Evolutionary conservation across 345 rosid species (phyloP).

Genomic region (Aethionema arabicum): DNA sequence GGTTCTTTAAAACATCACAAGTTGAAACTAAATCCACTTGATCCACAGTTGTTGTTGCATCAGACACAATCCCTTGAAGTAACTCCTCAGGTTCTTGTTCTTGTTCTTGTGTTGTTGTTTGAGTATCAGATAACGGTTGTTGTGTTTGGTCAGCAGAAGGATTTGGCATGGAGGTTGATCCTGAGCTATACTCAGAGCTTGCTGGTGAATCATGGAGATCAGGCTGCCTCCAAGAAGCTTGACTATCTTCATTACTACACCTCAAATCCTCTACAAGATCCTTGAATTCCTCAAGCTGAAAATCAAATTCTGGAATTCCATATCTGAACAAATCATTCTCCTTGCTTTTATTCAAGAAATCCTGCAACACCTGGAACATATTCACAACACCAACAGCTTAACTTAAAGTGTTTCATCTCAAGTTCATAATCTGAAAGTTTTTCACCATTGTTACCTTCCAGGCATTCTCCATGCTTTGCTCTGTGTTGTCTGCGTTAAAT

Average conservation of each 20-base stretch:
- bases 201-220: slow-evolving; percentile 80
- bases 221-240: slow-evolving; percentile 81
- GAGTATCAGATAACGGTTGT: slow-evolving; percentile 44
- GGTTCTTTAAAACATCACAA: slow-evolving; percentile 43
- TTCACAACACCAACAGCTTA: slow-evolving; percentile 15
- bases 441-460: slow-evolving; percentile 62
- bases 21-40: slow-evolving; percentile 48
- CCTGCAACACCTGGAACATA: slow-evolving; percentile 68
- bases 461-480: slow-evolving; percentile 87
- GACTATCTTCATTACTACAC: slow-evolving; percentile 61
- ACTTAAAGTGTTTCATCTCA: slow-evolving; percentile 6
- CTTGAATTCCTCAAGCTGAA: slow-evolving; percentile 69
- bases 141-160: slow-evolving; percentile 45
- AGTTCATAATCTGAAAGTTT: background rate
- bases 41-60: slow-evolving; percentile 31
- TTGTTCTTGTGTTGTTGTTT: slow-evolving; percentile 38
- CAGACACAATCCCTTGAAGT: slow-evolving; percentile 43
- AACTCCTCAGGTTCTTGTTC: slow-evolving; percentile 36
- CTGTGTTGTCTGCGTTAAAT: slow-evolving; percentile 71
- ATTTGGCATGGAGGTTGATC: slow-evolving; percentile 57
- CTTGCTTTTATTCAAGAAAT: slow-evolving; percentile 64
- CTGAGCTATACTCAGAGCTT: slow-evolving; percentile 88
- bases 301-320: slow-evolving; percentile 55
- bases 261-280: slow-evolving; percentile 66
- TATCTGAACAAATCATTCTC: slow-evolving; percentile 54